Percentiles rank a stretch among this genome's conserved stretches.
These are phyloP conservation scores for Elsinoe australis DNA, from an alignment of 2,329 filamentous ascomycete species.

Conservation along the genomic window DNA sequence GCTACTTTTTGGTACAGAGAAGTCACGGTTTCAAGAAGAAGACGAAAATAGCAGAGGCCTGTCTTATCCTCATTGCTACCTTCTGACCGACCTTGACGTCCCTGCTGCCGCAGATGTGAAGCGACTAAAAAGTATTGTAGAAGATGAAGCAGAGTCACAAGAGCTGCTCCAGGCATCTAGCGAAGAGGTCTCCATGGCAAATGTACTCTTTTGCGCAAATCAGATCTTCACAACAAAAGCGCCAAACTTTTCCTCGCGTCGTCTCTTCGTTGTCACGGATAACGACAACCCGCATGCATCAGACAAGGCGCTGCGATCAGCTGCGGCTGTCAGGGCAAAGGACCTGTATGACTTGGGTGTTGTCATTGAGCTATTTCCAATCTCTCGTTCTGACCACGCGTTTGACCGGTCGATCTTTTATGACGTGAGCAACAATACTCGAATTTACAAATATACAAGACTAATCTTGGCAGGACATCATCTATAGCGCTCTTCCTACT, in stretches of 20 bases:
- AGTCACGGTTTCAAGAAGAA: conserved; percentile 68
- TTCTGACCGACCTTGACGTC: conserved; percentile 79
- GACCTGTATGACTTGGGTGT: conserved; percentile 93
- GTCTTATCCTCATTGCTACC: conserved; percentile 83
- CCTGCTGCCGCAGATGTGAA: conserved; percentile 84
- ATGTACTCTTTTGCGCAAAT: conserved; percentile 88
- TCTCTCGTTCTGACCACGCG: conserved; percentile 59
- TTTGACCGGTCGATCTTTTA: conserved; percentile 88
- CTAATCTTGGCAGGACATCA: conserved; percentile 59
- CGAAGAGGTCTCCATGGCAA: conserved; percentile 71
- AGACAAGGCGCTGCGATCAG: conserved; percentile 64
- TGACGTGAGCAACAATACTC: conserved; percentile 44
- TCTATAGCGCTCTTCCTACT: conserved; percentile 66
- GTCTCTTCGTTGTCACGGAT: conserved; percentile 93
- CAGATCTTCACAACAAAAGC: conserved; percentile 94
- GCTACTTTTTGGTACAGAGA: conserved; percentile 79
- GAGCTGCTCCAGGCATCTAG: conserved; percentile 61
- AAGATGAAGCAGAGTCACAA: conserved; percentile 66
- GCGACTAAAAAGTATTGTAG: conserved; percentile 63
- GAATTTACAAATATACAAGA: conserved; percentile 36
- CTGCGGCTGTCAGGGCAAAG: conserved; percentile 79
- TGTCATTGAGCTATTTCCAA: conserved; percentile 85
- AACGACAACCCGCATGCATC: conserved; percentile 75
- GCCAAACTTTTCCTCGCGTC: conserved; percentile 83
- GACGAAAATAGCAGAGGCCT: conserved; percentile 51